Conservation (phyloP, 2,329 filamentous ascomycete species). For the Botryotinia calthae region DNA sequence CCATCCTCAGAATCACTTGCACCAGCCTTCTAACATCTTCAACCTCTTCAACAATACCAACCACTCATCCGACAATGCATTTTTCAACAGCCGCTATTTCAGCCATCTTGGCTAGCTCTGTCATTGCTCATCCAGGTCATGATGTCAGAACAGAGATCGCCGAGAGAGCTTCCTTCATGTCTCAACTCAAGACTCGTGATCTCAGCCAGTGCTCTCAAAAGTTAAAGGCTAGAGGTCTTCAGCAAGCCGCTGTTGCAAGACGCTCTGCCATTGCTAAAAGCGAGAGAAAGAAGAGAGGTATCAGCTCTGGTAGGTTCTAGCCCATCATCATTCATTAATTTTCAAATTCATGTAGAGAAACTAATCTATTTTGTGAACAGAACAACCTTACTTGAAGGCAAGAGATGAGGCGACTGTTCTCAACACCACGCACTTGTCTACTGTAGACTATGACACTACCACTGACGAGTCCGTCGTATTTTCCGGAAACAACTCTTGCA, state of each 20-base stretch:
- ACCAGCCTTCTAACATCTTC: neutral
- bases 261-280: slow-evolving; percentile 39
- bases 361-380: neutral
- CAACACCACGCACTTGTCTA: slow-evolving; percentile 26
- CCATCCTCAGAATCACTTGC: neutral
- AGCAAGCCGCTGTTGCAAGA: slow-evolving; percentile 38
- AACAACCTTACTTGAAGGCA: slow-evolving; percentile 4
- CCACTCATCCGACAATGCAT: neutral
- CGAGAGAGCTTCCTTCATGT: slow-evolving; percentile 40
- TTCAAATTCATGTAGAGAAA: neutral
- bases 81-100: neutral
- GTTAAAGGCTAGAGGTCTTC: slow-evolving; percentile 42
- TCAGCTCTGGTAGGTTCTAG: slow-evolving; percentile 8
- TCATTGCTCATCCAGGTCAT: slow-evolving; percentile 42
- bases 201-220: slow-evolving; percentile 43
- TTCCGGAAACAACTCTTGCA: slow-evolving; percentile 45
- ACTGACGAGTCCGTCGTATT: slow-evolving; percentile 43
- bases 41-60: neutral
- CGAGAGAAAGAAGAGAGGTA: slow-evolving; percentile 39
- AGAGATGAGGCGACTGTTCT: slow-evolving; percentile 26
- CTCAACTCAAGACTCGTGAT: slow-evolving; percentile 37
- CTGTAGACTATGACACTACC: slow-evolving; percentile 36
- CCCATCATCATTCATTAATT: neutral
- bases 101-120: neutral
- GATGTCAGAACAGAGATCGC: slow-evolving; percentile 40